Base-by-base conservation (phyloP, 1,139 yeast genomes). In the Scheffersomyces titani region DNA sequence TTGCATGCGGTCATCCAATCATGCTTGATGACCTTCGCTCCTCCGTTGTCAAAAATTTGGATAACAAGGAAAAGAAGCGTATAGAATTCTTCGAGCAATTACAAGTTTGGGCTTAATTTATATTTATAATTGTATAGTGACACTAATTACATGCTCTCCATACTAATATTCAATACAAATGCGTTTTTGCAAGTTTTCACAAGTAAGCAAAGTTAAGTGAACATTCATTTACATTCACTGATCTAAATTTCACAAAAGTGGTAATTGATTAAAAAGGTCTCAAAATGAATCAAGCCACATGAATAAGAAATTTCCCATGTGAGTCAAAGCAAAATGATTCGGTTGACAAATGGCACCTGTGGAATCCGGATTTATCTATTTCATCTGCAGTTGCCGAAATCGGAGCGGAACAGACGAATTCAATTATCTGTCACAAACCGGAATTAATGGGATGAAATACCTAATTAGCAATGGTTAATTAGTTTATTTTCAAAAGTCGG, bases 1-100 rank as follows among this genome's bases (percentile, higher is more conserved):
- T 70, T n/a, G 69, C 73, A 6, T 71, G 75, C 60, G 75, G 75
- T 11, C 73, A 71, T 56, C 74, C 75, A 6, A 58, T 61, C 5
- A 70, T 71, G 74, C 74, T 71, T 47, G 75, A 71, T 56, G 75
- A 71, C 55, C 60, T 71, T 53, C 63, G 80, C 56, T 68, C 68
- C 9, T 65, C 73, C 0, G 77, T 74, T 18, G 77, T 70, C 13
- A 55, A 62, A 47, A 64, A 70, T 55, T 66, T 76, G 9, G 69
- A 64, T 51, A 46, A 46, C 22, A 65, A 71, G 53, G 59, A 65
- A 0, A 22, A 22, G 6, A 66, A 66, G 51, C 63, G 74, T 52
- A 62, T 70, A 0, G 75, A 71, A 54, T 71, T 64, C 54, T 71
- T 64, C 55, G 75, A 71, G 55, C 73, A 70, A 54, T 62, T 72